Conservation (phyloP, 139 green algal species). For the Tetraselmis chui region DNA sequence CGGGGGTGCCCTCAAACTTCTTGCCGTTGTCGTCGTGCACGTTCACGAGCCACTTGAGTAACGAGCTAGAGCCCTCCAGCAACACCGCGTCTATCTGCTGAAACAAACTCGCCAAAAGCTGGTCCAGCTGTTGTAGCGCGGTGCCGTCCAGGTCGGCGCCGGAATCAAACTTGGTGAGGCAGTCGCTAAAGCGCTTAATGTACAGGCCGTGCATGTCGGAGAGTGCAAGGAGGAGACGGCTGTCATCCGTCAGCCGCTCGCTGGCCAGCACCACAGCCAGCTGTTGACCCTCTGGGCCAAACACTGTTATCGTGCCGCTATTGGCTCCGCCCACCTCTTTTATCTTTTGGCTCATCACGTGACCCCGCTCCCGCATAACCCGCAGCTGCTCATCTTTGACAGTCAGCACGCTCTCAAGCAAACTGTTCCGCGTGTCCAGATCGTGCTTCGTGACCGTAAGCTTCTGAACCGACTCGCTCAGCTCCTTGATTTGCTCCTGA, state of each 20-base stretch:
- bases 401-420: not conserved
- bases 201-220: not conserved
- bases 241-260: not conserved
- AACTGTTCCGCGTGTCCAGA: not conserved
- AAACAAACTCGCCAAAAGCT: not conserved
- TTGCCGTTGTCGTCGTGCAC: not conserved
- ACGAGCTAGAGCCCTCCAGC: not conserved
- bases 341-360: not conserved
- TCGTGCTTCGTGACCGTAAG: not conserved
- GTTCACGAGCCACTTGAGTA: not conserved
- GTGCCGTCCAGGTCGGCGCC: not conserved
- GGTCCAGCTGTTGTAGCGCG: not conserved
- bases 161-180: not conserved
- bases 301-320: not conserved
- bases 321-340: not conserved
- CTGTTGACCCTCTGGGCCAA: not conserved
- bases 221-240: not conserved
- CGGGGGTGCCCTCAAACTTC: not conserved
- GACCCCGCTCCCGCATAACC: not conserved
- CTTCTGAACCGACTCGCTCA: not conserved
- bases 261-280: not conserved
- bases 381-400: not conserved
- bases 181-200: not conserved
- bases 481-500: not conserved
- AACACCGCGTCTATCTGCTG: not conserved